Conservation (phyloP, 441 rosid genomes). For the Croton setiger region DNA sequence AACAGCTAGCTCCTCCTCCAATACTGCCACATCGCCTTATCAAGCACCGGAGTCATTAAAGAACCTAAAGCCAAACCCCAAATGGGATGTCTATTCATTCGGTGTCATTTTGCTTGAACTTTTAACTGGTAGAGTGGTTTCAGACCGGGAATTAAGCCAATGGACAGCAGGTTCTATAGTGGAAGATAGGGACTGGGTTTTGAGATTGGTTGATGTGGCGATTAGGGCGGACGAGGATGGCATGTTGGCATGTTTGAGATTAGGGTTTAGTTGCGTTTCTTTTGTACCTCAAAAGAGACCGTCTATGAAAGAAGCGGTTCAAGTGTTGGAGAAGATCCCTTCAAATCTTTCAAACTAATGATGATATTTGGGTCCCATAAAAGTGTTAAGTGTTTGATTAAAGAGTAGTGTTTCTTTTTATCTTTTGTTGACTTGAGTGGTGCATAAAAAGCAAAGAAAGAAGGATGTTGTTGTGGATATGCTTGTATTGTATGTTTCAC, state of each 20-base stretch:
- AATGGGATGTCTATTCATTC: constrained; percentile 74
- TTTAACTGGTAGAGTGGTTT: constrained; percentile 52
- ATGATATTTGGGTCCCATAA: constrained; percentile 29
- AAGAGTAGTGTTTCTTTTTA: constrained; percentile 18
- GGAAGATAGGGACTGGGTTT: constrained; percentile 49
- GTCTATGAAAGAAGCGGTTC: constrained; percentile 67
- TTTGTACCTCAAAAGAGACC: constrained; percentile 74
- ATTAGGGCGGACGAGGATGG: constrained; percentile 51
- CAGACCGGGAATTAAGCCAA: constrained; percentile 40
- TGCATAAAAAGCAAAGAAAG: constrained; percentile 8
- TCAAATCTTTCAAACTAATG: constrained; percentile 10
- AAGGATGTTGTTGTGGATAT: neutral
- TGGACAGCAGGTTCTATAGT: constrained; percentile 28
- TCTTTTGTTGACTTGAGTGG: constrained; percentile 26
- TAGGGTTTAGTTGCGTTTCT: constrained; percentile 67
- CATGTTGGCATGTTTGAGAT: constrained; percentile 51
- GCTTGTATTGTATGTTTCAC: neutral
- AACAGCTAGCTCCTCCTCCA: constrained; percentile 20
- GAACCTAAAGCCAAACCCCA: constrained; percentile 54
- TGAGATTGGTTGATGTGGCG: constrained; percentile 51
- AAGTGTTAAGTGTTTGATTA: constrained; percentile 19
- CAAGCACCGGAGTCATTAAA: constrained; percentile 67
- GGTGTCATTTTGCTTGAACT: constrained; percentile 73
- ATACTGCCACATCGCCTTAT: constrained; percentile 23
- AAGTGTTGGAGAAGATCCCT: constrained; percentile 55